Conservation (phyloP, 805 yeast species). For the Wickerhamomyces canadensis region DNA sequence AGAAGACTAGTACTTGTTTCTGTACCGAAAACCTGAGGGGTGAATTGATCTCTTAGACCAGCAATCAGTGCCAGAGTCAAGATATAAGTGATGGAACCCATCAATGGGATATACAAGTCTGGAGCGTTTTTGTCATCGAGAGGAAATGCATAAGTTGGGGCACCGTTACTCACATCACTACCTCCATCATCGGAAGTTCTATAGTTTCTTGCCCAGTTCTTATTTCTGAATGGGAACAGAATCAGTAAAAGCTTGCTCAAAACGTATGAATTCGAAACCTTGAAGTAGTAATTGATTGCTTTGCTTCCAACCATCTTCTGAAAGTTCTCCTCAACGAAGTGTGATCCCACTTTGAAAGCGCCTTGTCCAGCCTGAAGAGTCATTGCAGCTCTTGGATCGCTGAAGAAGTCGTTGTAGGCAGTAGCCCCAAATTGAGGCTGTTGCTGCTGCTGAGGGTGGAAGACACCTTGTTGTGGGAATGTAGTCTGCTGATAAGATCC, state of each 20-base stretch:
- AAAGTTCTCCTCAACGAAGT: constrained; percentile 61
- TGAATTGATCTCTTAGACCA: constrained; percentile 85
- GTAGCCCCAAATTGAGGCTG: constrained; percentile 16
- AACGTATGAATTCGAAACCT: constrained; percentile 87
- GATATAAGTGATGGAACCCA: constrained; percentile 88
- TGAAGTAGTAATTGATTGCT: constrained; percentile 80
- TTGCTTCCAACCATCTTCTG: constrained; percentile 42
- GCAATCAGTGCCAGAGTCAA: constrained; percentile 77
- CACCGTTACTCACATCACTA: constrained; percentile 8
- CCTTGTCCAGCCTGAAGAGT: constrained; percentile 86
- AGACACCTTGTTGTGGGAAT: constrained; percentile 14
- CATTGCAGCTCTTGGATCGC: constrained; percentile 75
- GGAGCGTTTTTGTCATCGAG: constrained; percentile 89
- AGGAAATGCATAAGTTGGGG: constrained; percentile 58
- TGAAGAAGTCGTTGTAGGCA: constrained; percentile 43
- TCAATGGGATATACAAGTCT: constrained; percentile 89
- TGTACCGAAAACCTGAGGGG: constrained; percentile 86
- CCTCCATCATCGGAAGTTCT: constrained; percentile 31
- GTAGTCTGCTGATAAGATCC: constrained; percentile 18
- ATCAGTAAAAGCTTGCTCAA: constrained; percentile 65
- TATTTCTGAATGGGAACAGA: constrained; percentile 79
- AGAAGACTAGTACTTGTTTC: constrained; percentile 85
- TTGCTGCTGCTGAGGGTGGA: constrained; percentile 9
- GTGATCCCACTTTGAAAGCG: constrained; percentile 78
- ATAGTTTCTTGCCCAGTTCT: constrained; percentile 68